These are phyloP conservation scores for Xylariaceae sp. DNA, from an alignment of 2,329 filamentous ascomycete genomes.

Conservation along the genomic window DNA sequence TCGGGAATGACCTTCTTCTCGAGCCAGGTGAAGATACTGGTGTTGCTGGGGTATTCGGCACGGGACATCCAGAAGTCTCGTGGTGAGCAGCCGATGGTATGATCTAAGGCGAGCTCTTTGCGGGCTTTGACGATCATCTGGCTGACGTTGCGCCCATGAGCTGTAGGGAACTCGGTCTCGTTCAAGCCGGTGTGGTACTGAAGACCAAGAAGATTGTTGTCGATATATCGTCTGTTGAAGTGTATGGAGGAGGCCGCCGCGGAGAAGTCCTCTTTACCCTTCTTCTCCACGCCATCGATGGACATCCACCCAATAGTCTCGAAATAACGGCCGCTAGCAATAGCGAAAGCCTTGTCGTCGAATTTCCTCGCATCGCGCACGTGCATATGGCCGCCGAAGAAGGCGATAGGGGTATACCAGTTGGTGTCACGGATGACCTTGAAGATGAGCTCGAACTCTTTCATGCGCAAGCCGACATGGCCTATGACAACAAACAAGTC, in stretches of 20 bases:
- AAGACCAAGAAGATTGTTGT: slow-evolving; percentile 85
- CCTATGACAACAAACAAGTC: slow-evolving; percentile 85
- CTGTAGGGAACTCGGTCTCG: slow-evolving; percentile 68
- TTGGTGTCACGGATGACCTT: slow-evolving; percentile 71
- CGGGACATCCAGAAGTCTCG: slow-evolving; percentile 77
- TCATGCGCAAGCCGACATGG: slow-evolving; percentile 77
- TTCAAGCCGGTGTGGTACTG: slow-evolving; percentile 76
- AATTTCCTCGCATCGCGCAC: slow-evolving; percentile 80
- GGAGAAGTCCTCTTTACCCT: slow-evolving; percentile 26
- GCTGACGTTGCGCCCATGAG: slow-evolving; percentile 68
- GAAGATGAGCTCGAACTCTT: slow-evolving; percentile 75
- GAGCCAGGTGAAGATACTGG: slow-evolving; percentile 81
- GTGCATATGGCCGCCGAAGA: slow-evolving; percentile 88
- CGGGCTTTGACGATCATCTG: slow-evolving; percentile 66
- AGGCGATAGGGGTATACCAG: slow-evolving; percentile 80
- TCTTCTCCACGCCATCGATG: slow-evolving; percentile 58
- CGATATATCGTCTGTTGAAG: slow-evolving; percentile 82
- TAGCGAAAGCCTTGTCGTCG: slow-evolving; percentile 70
- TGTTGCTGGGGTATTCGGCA: slow-evolving; percentile 65
- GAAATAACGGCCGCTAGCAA: slow-evolving; percentile 88
- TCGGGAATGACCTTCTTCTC: slow-evolving; percentile 70
- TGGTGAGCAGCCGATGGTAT: slow-evolving; percentile 78
- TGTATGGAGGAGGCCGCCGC: slow-evolving; percentile 40
- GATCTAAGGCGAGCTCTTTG: slow-evolving; percentile 66
- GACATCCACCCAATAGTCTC: slow-evolving; percentile 95